A percentile compares a stretch with the other conserved stretches of the same genome.
Evolutionary conservation across 345 rosid species (phyloP).

Genomic region (Lumnitzera littorea): DNA sequence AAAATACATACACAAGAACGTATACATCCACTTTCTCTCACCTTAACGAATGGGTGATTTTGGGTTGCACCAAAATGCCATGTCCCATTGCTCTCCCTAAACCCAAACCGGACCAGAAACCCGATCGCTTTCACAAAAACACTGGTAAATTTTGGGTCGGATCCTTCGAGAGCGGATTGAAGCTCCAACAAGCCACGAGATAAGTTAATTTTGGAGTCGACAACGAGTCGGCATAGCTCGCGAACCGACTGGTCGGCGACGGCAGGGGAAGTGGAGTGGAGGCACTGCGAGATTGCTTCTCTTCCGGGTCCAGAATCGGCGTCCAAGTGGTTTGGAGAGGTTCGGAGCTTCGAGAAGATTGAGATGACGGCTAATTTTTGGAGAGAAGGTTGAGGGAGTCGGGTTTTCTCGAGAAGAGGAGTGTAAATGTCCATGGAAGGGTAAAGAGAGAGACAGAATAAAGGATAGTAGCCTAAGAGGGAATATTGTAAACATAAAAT

Average conservation of each 20-base stretch:
- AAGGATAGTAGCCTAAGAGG: neutral
- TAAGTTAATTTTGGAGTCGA: slow-evolving; percentile 43
- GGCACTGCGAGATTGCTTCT: slow-evolving; percentile 62
- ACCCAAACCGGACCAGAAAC: slow-evolving; percentile 50
- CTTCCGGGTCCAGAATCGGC: slow-evolving; percentile 59
- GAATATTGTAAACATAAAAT: too few relatives aligned
- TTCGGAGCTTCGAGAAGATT: slow-evolving; percentile 71
- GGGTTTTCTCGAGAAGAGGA: slow-evolving; percentile 58
- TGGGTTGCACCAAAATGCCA: slow-evolving; percentile 46
- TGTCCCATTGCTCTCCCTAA: slow-evolving; percentile 31
- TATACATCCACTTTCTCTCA: slow-evolving; percentile 8
- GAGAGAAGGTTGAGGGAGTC: slow-evolving; percentile 76
- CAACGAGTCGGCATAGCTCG: slow-evolving; percentile 77
- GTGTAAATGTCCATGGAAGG: slow-evolving; percentile 54
- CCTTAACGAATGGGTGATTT: slow-evolving; percentile 82
- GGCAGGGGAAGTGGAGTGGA: slow-evolving; percentile 46
- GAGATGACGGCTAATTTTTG: slow-evolving; percentile 70
- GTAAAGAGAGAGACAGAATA: neutral
- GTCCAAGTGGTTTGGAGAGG: slow-evolving; percentile 39
- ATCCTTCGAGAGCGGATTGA: slow-evolving; percentile 79
- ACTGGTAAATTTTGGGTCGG: slow-evolving; percentile 39
- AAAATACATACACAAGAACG: neutral
- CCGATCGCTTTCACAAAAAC: slow-evolving; percentile 68
- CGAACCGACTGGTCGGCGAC: slow-evolving; percentile 89
- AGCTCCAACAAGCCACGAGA: slow-evolving; percentile 66